A percentile compares a stretch with the other conserved stretches of the same genome.
Evolutionary conservation across 2,329 filamentous ascomycete genomes (phyloP).

Genomic region (Clarireedia monteithiana): DNA sequence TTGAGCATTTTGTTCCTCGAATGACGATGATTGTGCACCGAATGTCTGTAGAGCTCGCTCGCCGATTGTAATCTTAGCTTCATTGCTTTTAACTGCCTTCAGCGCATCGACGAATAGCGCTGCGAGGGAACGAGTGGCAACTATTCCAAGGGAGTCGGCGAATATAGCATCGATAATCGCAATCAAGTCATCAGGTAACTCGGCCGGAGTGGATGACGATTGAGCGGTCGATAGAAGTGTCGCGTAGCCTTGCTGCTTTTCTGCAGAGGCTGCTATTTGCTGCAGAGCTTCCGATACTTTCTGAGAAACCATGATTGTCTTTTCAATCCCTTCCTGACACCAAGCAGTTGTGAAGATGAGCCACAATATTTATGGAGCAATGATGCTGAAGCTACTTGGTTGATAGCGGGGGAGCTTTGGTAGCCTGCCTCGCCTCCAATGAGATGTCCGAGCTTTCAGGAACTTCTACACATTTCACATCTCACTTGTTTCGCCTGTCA

Average conservation of each 20-base stretch:
- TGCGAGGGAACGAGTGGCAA: slow-evolving; percentile 26
- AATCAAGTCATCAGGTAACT: slow-evolving; percentile 23
- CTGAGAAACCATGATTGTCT: slow-evolving; percentile 24
- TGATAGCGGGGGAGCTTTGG: neutral
- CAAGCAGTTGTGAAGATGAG: neutral
- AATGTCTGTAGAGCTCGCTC: slow-evolving; percentile 64
- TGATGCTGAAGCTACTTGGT: neutral
- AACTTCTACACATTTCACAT: neutral
- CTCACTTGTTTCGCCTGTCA: too few species aligned
- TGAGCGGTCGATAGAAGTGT: slow-evolving; percentile 37
- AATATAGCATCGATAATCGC: slow-evolving; percentile 29
- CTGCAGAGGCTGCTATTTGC: slow-evolving; percentile 32
- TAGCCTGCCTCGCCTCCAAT: neutral
- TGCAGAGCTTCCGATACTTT: slow-evolving; percentile 39
- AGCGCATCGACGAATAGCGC: slow-evolving; percentile 57
- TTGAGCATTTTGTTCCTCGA: slow-evolving; percentile 75
- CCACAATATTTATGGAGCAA: neutral
- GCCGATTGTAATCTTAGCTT: slow-evolving; percentile 69
- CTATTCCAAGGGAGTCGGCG: slow-evolving; percentile 26
- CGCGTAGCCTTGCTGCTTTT: slow-evolving; percentile 41
- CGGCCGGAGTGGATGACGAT: slow-evolving; percentile 13
- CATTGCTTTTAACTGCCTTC: slow-evolving; percentile 48
- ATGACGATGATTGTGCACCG: slow-evolving; percentile 54
- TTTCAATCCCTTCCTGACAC: neutral
- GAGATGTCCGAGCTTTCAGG: neutral